These are phyloP conservation scores for Sclerotinia nivalis DNA, from an alignment of 2,329 filamentous ascomycete species.

Conservation along the genomic window DNA sequence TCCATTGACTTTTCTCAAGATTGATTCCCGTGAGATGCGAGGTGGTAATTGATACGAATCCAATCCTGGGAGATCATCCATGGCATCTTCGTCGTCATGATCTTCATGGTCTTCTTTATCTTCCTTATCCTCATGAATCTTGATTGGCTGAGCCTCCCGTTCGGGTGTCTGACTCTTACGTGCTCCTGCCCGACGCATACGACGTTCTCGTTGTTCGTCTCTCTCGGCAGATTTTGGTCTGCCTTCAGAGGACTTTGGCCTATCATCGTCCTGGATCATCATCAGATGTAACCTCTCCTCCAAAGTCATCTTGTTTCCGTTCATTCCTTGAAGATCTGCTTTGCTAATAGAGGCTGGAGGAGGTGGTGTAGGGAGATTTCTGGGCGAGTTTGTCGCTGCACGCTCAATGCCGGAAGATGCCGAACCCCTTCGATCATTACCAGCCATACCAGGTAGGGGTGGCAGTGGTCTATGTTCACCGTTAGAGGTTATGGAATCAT, in stretches of 20 bases:
- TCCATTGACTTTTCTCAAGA: slow-evolving; percentile 82
- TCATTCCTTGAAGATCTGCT: slow-evolving; percentile 75
- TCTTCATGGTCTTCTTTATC: slow-evolving; percentile 49
- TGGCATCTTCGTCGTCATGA: slow-evolving; percentile 58
- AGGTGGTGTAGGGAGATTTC: slow-evolving; percentile 73
- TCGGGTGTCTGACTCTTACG: slow-evolving; percentile 45
- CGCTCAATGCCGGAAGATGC: slow-evolving; percentile 67
- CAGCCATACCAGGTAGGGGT: slow-evolving; percentile 70
- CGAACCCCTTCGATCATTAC: slow-evolving; percentile 47
- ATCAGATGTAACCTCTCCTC: slow-evolving; percentile 86
- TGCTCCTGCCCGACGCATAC: slow-evolving; percentile 62
- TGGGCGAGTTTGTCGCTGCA: slow-evolving; percentile 59
- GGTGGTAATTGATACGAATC: slow-evolving; percentile 66
- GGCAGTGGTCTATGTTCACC: slow-evolving; percentile 82
- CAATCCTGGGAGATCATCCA: slow-evolving; percentile 60
- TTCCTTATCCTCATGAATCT: slow-evolving; percentile 58
- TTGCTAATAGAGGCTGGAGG: slow-evolving; percentile 67
- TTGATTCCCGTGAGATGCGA: slow-evolving; percentile 90
- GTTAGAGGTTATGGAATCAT: slow-evolving; percentile 75
- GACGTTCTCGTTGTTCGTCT: slow-evolving; percentile 63
- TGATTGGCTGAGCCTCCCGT: slow-evolving; percentile 35
- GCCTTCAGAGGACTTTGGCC: slow-evolving; percentile 46
- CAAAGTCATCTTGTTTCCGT: slow-evolving; percentile 74
- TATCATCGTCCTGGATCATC: slow-evolving; percentile 74
- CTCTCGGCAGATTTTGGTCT: slow-evolving; percentile 19